phyloP scores from a whole-genome alignment of 192 early-diverging fungal genomes.

The Glomus cerebriforme region DNA sequence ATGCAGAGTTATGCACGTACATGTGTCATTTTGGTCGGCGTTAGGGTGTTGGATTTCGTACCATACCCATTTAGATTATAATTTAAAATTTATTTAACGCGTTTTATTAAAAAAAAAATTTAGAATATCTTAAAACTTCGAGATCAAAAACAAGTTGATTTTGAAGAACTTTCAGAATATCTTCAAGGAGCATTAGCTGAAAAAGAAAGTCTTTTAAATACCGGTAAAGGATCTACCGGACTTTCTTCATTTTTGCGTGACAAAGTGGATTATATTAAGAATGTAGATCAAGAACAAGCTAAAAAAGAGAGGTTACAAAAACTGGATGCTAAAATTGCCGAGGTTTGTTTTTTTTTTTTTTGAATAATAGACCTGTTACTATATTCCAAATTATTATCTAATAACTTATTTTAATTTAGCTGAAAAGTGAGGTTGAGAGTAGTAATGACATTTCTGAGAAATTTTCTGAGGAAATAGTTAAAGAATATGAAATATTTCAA shows the following conservation, averaged over 20 bases:
- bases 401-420: conserved; percentile 51
- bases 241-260: conserved; percentile 81
- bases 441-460: conserved; percentile 68
- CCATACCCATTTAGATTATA: no score
- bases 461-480: conserved; percentile 77
- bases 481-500: conserved; percentile 86
- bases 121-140: conserved; percentile 74
- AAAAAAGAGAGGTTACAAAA: conserved; percentile 78
- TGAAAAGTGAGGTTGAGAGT: conserved; percentile 77
- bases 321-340: conserved; percentile 68
- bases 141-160: conserved; percentile 97
- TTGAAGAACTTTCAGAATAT: conserved; percentile 83
- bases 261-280: conserved; percentile 87
- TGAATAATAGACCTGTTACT: no score
- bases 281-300: conserved; percentile 80
- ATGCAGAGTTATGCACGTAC: no score
- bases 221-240: conserved; percentile 58
- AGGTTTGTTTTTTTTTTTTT: conserved; percentile 49
- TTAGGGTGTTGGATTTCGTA: no score
- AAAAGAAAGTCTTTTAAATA: conserved; percentile 68
- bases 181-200: conserved; percentile 73
- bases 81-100: conserved; percentile 1
- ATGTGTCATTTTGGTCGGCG: no score
- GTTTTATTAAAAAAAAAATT: conserved; percentile 1
- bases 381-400: neutral